Percentiles rank a stretch among this genome's conserved stretches.
Conservation (phyloP, 2,329 filamentous ascomycete genomes). For the Aspergillus intermedius region DNA sequence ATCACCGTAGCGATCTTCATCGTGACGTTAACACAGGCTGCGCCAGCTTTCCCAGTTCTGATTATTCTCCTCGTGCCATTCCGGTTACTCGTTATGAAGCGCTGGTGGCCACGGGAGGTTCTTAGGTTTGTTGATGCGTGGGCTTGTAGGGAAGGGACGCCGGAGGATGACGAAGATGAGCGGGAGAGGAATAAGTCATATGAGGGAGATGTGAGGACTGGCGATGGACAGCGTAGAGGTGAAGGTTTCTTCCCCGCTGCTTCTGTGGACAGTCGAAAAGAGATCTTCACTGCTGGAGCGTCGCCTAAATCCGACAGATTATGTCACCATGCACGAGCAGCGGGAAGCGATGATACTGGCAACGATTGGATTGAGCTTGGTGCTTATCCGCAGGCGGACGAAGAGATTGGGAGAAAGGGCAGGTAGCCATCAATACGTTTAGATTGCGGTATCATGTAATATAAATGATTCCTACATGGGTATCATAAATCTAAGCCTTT, state of each 20-base stretch:
- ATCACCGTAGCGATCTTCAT: conserved; percentile 57
- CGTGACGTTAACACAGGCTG: conserved; percentile 56
- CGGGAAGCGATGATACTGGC: conserved; percentile 2
- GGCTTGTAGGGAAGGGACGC: conserved; percentile 48
- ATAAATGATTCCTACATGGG: conserved; percentile 1
- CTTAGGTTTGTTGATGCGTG: conserved; percentile 47
- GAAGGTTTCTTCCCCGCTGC: background rate
- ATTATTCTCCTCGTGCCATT: conserved; percentile 60
- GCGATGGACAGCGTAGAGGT: background rate
- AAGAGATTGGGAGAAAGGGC: conserved; percentile 13
- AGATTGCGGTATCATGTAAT: background rate
- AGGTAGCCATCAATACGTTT: background rate
- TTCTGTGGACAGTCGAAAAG: background rate
- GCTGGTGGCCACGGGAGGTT: conserved; percentile 53
- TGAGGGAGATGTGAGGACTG: background rate
- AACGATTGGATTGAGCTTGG: conserved; percentile 21
- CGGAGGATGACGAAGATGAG: conserved; percentile 43
- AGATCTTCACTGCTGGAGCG: background rate
- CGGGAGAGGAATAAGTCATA: conserved; percentile 4
- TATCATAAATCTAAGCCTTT: conserved; percentile 3
- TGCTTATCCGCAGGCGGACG: conserved; percentile 10
- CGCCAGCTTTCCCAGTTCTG: conserved; percentile 57
- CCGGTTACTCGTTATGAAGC: conserved; percentile 55
- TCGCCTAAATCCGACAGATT: background rate
- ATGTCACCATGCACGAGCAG: background rate